Evolutionary conservation across 108 stramenopile genomes (phyloP), one percentile per base, ranked within the genome.

Genomic region (Skeletonema potamos): DNA sequence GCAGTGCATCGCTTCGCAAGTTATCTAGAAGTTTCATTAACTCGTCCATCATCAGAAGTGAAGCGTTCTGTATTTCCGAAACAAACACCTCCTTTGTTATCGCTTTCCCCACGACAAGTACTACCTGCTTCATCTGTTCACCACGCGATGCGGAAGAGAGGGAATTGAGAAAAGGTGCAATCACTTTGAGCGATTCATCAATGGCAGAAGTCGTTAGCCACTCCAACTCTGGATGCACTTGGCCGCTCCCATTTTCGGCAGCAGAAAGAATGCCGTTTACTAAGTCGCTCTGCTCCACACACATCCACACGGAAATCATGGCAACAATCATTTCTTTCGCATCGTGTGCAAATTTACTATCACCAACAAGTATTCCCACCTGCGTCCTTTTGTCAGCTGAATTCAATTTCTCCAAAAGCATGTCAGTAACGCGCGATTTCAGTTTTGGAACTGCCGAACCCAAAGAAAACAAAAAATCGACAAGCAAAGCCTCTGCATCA

Each of bases 391-490:
- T 73, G 2, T 56, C 65, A 27, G 77, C 59, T 5, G 61, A 27
- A 33, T 72, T 79, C 37, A 93, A 46, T 24, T 84, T 73, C 9
- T 87, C 85, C 37, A 77, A 72, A 26, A 93, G 70, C 1, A 71
- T 66, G 33, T 78, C 68, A 15, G 66, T 58, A 34, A 93, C 69
- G 12, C 84, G 30, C 3, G 84, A 66, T 72, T 89, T 86, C 1
- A 90, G 85, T 63, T 91, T 87, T 6, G 92, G 90, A 24, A 91
- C 82, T 20, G 90, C 86, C 27, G 73, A 30, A 18, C 86, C 88
- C 32, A 88, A 80, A 30, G 84, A 69, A 4, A 82, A 30, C 7
- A 93, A 58, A 64, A 71, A 80, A 18, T 70, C 70, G 24, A 80
- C 46, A 29, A 80, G 32, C 12, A 67, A 22, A 22, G 33, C 57